Evolutionary conservation across 345 rosid species (phyloP).

Genomic region (Nasturtium officinale): DNA sequence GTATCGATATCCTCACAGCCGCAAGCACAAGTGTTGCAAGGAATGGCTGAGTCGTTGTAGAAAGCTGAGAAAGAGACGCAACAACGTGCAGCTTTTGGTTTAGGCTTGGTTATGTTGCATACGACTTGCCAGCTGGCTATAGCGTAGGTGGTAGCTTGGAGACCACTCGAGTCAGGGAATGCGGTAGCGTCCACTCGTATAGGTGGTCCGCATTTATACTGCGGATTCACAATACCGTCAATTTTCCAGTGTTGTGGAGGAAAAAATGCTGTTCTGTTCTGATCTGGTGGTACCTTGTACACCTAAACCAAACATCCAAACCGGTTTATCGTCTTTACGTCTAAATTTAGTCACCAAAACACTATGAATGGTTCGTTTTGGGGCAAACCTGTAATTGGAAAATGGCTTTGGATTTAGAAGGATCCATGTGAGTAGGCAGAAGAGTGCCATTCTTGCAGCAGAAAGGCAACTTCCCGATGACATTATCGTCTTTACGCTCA

Average conservation of each 20-base stretch:
- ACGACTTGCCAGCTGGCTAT: slow-evolving; percentile 77
- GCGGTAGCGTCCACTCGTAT: slow-evolving; percentile 65
- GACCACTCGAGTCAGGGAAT: slow-evolving; percentile 78
- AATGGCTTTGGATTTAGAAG: slow-evolving; percentile 53
- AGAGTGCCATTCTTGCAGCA: slow-evolving; percentile 82
- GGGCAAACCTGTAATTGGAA: slow-evolving; percentile 70
- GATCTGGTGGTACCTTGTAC: slow-evolving; percentile 73
- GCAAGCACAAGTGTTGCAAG: slow-evolving; percentile 91
- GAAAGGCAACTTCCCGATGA: slow-evolving; percentile 64
- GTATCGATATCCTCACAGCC: slow-evolving; percentile 61
- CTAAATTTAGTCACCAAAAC: background rate
- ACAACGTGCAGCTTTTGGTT: slow-evolving; percentile 57
- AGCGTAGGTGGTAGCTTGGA: slow-evolving; percentile 57
- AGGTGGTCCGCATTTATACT: slow-evolving; percentile 74
- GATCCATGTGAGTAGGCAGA: slow-evolving; percentile 69
- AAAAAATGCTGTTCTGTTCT: slow-evolving; percentile 63
- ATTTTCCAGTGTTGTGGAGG: slow-evolving; percentile 84
- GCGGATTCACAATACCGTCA: slow-evolving; percentile 62
- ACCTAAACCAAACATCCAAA: slow-evolving; percentile 50
- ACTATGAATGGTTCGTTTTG: background rate
- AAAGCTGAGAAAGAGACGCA: slow-evolving; percentile 95
- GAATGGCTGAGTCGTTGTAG: slow-evolving; percentile 74
- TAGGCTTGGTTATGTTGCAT: slow-evolving; percentile 79
- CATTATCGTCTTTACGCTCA: slow-evolving; percentile 51
- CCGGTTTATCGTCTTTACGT: slow-evolving; percentile 4